These are phyloP conservation scores for Miscanthus lutarioriparius DNA, from an alignment of 176 grass and related monocot species.

Conservation along the genomic window DNA sequence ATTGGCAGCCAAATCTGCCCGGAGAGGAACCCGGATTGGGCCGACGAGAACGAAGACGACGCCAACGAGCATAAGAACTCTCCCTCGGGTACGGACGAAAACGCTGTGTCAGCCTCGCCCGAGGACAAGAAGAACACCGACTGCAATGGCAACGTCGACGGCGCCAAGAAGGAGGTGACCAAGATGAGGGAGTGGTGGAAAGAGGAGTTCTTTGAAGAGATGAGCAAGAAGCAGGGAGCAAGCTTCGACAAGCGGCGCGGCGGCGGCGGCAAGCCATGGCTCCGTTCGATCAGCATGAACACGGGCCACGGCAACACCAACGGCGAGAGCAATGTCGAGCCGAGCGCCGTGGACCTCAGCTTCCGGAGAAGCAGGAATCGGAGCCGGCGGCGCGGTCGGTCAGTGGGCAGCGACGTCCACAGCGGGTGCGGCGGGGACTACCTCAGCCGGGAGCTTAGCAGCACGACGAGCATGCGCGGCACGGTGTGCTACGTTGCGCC, in stretches of 20 bases:
- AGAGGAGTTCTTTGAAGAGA: constrained; percentile 35
- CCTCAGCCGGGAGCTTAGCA: constrained; percentile 26
- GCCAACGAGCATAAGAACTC: neutral
- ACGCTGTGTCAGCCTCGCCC: neutral
- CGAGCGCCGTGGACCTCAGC: constrained; percentile 4
- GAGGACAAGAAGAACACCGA: constrained; percentile 15
- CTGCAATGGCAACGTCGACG: neutral
- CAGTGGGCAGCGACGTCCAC: constrained; percentile 21
- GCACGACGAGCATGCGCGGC: constrained; percentile 37
- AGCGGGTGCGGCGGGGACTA: neutral
- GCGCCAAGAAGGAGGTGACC: neutral
- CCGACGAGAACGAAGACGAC: neutral
- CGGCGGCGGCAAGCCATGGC: constrained; percentile 9
- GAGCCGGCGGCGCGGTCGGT: constrained; percentile 20
- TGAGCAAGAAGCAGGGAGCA: constrained; percentile 23
- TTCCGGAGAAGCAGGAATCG: constrained; percentile 1
- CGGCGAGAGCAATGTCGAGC: neutral
- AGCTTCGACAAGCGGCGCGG: constrained; percentile 20
- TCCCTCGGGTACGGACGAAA: constrained; percentile 3
- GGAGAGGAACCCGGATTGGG: constrained; percentile 31
- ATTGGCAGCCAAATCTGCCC: constrained; percentile 34
- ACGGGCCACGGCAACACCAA: neutral
- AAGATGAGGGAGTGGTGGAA: constrained; percentile 36
- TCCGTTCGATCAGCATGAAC: constrained; percentile 29
- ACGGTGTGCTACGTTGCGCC: constrained; percentile 38